These are phyloP conservation scores for Pleurozium schreberi DNA, from an alignment of 225 moss, liverwort and hornwort species.

Conservation along the genomic window DNA sequence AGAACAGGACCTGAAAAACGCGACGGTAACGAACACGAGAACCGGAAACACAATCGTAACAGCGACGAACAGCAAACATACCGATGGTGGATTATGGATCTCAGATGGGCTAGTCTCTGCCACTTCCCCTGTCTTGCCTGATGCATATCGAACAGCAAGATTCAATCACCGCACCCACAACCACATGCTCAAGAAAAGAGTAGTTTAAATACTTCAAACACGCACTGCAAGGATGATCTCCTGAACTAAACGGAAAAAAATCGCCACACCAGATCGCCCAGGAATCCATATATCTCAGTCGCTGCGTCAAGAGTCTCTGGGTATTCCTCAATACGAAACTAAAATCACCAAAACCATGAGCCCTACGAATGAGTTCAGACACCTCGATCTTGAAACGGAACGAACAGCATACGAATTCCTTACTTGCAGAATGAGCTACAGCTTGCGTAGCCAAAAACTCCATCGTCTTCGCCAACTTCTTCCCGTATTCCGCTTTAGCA, in stretches of 20 bases:
- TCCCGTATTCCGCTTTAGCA: constrained; percentile 36
- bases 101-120: not conserved
- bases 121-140: not conserved
- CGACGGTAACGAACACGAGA: not conserved
- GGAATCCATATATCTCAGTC: no score
- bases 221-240: not conserved
- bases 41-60: no score
- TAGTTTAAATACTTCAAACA: not conserved
- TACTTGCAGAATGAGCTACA: not conserved
- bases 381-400: not conserved
- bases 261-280: no score
- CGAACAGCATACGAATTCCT: not conserved
- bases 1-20: not conserved
- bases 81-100: not conserved
- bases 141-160: not conserved
- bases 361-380: not conserved
- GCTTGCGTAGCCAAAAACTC: constrained; percentile 18
- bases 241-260: no score
- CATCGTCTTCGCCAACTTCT: constrained; percentile 29
- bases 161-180: not conserved
- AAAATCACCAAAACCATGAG: no score
- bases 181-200: not conserved
- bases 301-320: no score
- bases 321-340: no score
- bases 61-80: not conserved